A percentile compares a stretch with the other conserved stretches of the same genome.
phyloP scores from a whole-genome alignment of 345 rosid genomes.

The Geranium brycei region DNA sequence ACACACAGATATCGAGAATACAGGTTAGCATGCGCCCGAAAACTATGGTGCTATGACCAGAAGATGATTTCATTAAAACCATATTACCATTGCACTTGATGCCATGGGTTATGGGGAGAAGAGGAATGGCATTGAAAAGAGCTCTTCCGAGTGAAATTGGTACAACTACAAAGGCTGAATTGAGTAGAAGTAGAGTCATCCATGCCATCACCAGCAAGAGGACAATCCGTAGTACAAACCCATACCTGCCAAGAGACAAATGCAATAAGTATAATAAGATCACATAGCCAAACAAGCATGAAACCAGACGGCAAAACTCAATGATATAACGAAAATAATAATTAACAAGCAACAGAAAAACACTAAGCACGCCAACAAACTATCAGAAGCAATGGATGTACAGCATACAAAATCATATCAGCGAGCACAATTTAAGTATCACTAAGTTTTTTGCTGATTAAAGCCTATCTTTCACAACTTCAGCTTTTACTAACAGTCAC shows the following conservation, averaged over 20 bases:
- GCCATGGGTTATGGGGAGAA: conserved; percentile 92
- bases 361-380: too few relatives aligned
- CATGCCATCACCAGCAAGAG: conserved; percentile 84
- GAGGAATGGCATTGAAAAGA: conserved; percentile 83
- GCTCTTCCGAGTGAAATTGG: conserved; percentile 91
- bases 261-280: conserved; percentile 3
- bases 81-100: conserved; percentile 86
- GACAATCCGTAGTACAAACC: conserved; percentile 70
- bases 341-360: too few relatives aligned
- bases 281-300: neutral
- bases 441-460: too few relatives aligned
- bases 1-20: conserved; percentile 5
- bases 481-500: too few relatives aligned
- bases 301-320: too few relatives aligned
- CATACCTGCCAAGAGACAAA: conserved; percentile 48
- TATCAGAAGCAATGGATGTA: too few relatives aligned
- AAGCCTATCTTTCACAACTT: too few relatives aligned
- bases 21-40: conserved; percentile 3
- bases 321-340: too few relatives aligned
- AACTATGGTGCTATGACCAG: neutral
- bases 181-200: conserved; percentile 90
- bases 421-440: too few relatives aligned
- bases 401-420: too few relatives aligned
- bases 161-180: conserved; percentile 74
- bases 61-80: conserved; percentile 3